These are phyloP conservation scores for Circinella minor DNA, from an alignment of 371 early-diverging fungal genomes.

Conservation along the genomic window DNA sequence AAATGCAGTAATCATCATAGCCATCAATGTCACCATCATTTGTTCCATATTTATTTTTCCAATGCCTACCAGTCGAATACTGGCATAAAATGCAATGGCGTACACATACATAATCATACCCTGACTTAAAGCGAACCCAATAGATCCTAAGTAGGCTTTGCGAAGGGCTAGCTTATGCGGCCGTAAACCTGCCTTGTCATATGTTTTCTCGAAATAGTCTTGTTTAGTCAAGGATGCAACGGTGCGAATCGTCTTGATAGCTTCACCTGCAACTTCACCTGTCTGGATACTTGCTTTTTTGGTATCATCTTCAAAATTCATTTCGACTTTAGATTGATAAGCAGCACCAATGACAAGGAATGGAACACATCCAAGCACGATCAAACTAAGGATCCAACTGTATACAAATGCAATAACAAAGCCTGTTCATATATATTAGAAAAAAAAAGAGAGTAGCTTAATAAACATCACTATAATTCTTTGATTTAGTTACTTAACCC, in stretches of 20 bases:
- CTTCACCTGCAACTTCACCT: constrained; percentile 64
- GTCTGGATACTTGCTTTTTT: constrained; percentile 59
- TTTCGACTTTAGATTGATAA: constrained; percentile 25
- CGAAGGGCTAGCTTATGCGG: constrained; percentile 66
- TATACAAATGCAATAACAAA: constrained; percentile 37
- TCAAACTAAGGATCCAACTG: constrained; percentile 54
- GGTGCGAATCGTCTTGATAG: constrained; percentile 77
- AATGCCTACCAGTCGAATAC: constrained; percentile 41
- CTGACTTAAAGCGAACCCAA: constrained; percentile 69
- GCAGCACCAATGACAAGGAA: constrained; percentile 35
- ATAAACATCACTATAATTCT: too few species aligned
- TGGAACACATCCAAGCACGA: constrained; percentile 45
- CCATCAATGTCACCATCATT: constrained; percentile 69
- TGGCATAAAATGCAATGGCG: constrained; percentile 60
- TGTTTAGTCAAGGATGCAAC: constrained; percentile 79
- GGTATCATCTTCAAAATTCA: constrained; percentile 49
- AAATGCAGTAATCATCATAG: constrained; percentile 68
- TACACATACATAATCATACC: constrained; percentile 62
- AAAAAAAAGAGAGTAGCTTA: too few species aligned
- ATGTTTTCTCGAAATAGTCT: constrained; percentile 59
- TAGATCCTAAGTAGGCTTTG: constrained; percentile 54
- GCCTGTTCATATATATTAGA: neutral
- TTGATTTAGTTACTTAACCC: too few species aligned
- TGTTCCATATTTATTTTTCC: constrained; percentile 30
- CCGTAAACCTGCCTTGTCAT: constrained; percentile 52